Percentiles rank a stretch among this genome's conserved stretches.
Conservation (phyloP, 139 green algal genomes). For the Coccomyxa sp. region DNA sequence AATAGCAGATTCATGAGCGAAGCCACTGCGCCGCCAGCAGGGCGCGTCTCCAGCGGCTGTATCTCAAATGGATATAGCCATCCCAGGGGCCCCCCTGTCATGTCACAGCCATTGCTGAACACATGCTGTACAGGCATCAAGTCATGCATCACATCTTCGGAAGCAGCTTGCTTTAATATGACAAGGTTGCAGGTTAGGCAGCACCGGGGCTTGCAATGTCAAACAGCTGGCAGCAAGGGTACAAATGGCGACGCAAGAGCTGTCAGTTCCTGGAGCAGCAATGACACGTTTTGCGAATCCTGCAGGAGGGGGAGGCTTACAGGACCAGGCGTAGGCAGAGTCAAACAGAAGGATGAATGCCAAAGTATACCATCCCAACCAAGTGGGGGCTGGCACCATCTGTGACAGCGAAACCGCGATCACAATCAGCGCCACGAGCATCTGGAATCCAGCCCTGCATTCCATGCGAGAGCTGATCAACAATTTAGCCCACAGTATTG, state of each 20-base stretch:
- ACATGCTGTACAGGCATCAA: background rate
- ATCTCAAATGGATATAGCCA: conserved; percentile 49
- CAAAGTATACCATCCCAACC: conserved; percentile 28
- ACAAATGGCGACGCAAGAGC: too few species aligned
- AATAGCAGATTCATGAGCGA: conserved; percentile 41
- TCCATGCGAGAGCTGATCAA: background rate
- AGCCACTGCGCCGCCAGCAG: conserved; percentile 29
- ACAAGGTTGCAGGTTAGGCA: background rate
- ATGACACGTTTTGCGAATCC: background rate
- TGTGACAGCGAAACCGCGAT: conserved; percentile 29
- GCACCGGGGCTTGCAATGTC: too few species aligned
- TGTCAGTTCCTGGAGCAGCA: background rate
- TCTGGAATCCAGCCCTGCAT: conserved; percentile 41
- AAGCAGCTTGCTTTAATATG: background rate
- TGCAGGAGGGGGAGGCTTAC: conserved; percentile 8
- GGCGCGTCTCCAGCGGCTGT: conserved; percentile 22
- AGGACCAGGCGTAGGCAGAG: conserved; percentile 51
- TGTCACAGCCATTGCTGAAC: background rate
- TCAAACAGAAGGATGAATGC: conserved; percentile 53
- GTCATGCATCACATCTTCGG: background rate
- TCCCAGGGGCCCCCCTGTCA: conserved; percentile 24
- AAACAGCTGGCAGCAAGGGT: too few species aligned
- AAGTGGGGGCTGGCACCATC: conserved; percentile 8
- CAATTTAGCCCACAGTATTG: too few species aligned
- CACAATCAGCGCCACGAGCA: conserved; percentile 35